Percentiles rank a stretch among this genome's conserved stretches.
These are phyloP conservation scores for Begonia peltatifolia DNA, from an alignment of 306 rosid genomes.

Conservation along the genomic window DNA sequence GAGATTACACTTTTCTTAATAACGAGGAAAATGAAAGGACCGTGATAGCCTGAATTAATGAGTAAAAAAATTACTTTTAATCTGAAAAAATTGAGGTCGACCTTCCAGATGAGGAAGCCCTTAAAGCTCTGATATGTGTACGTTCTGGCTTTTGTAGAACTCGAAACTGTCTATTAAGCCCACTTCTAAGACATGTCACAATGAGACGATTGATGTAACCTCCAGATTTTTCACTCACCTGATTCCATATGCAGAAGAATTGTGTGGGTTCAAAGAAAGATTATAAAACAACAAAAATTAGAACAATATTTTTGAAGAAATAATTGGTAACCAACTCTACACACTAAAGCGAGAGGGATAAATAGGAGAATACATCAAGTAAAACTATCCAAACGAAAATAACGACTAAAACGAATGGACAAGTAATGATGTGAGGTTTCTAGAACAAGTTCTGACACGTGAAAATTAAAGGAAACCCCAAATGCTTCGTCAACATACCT, in stretches of 20 bases:
- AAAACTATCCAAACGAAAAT: neutral
- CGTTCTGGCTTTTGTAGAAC: constrained; percentile 98
- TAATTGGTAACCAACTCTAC: neutral
- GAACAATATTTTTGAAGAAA: neutral
- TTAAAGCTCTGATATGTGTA: constrained; percentile 86
- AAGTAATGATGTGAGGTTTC: neutral
- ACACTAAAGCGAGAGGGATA: neutral
- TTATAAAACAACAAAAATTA: constrained; percentile 5
- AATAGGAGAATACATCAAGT: neutral
- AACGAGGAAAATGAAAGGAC: neutral
- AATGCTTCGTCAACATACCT: constrained; percentile 29
- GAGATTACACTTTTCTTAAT: neutral
- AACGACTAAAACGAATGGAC: neutral
- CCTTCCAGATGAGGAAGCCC: constrained; percentile 99
- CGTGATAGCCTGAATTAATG: neutral
- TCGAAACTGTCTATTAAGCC: constrained; percentile 78
- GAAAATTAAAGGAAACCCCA: neutral
- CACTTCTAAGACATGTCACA: constrained; percentile 92
- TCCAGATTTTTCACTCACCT: constrained; percentile 91
- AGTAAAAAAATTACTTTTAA: neutral
- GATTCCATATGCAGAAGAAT: constrained; percentile 14
- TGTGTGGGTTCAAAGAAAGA: neutral
- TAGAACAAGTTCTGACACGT: neutral
- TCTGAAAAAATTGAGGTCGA: constrained; percentile 20
- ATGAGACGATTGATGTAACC: constrained; percentile 78